phyloP scores from a whole-genome alignment of 164 flowering plant species.

The Pachysandra terminalis region DNA sequence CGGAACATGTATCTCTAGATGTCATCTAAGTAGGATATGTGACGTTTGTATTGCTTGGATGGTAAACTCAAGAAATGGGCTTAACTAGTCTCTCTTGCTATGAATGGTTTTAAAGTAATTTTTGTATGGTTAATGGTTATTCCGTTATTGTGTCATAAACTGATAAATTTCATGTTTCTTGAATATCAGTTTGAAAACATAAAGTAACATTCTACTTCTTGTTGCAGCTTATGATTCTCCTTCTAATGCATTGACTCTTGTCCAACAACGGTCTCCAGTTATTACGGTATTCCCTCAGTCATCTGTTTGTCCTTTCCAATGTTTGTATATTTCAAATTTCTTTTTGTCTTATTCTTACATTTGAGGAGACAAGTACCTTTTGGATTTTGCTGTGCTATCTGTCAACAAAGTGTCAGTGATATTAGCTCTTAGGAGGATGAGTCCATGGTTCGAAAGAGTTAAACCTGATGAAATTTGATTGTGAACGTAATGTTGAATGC shows the following conservation, averaged over 20 bases:
- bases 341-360: background rate
- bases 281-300: slow-evolving; percentile 46
- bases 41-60: background rate
- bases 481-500: background rate
- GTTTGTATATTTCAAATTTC: background rate
- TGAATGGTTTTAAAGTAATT: too few species aligned
- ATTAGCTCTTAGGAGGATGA: background rate
- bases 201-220: background rate
- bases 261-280: slow-evolving; percentile 88
- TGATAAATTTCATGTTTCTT: too few species aligned
- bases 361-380: background rate
- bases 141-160: too few species aligned
- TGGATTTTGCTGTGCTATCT: background rate
- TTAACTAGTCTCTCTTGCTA: too few species aligned
- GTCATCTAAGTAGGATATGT: background rate
- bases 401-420: background rate
- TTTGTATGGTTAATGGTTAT: too few species aligned
- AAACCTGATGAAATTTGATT: background rate
- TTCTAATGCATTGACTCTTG: slow-evolving; percentile 41
- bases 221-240: slow-evolving; percentile 66
- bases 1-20: too few species aligned
- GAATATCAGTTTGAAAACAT: background rate
- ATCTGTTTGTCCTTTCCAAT: background rate
- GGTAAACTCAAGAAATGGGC: too few species aligned
- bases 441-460: background rate